Base-by-base conservation (phyloP, 805 yeast species). In the Suhomyces prunicola region DNA sequence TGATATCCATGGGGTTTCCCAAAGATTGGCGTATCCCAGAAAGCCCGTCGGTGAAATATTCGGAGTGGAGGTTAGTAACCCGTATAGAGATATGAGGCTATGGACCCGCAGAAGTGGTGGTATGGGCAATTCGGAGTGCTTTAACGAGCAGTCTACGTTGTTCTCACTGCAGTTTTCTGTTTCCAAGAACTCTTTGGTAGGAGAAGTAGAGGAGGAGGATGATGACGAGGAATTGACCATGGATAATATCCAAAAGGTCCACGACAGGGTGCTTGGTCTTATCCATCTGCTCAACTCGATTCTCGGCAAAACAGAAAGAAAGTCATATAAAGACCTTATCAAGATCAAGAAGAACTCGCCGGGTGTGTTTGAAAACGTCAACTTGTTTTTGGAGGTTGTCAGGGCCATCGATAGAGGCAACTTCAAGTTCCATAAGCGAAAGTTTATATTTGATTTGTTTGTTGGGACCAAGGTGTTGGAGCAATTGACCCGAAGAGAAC, bases 391-490 rank as follows among this genome's bases (percentile, higher is more conserved):
- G 64, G 66, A 78, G 76, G 62, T 83, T 73, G 48, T 73, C 75
- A 68, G 76, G 70, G 51, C 77, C 73, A 60, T 77, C 77, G 77
- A 87, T 76, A 58, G 73, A 67, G 65, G 90, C 70, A 74, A 79
- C 77, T 88, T 83, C 67, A 81, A 85, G 57, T 83, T 81, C 50
- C 81, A 82, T 4, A 83, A 82, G 17, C 72, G 96, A 36, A 77
- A 82, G 57, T 86, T 84, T 61, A 71, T 90, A 13, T 79, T 86
- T 60, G 92, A 85, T 44, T 70, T 87, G 50, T 82, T 88, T 57
- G 57, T 68, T 23, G 79, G 80, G 57, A 73, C 78, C 10, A 72
- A 72, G 31, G 71, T 84, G 44, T 68, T 87, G 64, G 89, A 84
- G 54, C 67, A 68, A 10, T 58, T 84, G 48, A 73, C 82, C 35